Conservation (phyloP, 805 yeast genomes). For the Zygosaccharomyces gambellarensis region DNA sequence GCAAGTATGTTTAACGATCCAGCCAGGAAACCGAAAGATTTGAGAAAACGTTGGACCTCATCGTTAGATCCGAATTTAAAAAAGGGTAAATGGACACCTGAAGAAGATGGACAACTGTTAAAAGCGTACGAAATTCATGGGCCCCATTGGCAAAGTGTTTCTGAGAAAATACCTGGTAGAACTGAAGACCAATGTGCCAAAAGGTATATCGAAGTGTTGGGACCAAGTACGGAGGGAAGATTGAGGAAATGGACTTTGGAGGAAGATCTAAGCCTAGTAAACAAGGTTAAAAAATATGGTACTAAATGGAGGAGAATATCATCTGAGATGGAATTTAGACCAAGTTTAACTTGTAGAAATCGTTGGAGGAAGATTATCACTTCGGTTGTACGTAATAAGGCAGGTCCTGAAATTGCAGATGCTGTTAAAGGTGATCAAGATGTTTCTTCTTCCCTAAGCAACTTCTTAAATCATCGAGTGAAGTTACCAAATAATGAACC, state of each 20-base stretch:
- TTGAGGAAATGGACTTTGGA: conserved; percentile 72
- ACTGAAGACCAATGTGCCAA: conserved; percentile 96
- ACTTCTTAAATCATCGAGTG: conserved; percentile 15
- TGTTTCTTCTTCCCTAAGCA: conserved; percentile 25
- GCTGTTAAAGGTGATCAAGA: conserved; percentile 55
- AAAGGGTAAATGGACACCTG: conserved; percentile 82
- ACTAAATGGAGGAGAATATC: conserved; percentile 88
- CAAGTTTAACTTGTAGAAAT: conserved; percentile 85
- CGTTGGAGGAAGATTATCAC: conserved; percentile 87
- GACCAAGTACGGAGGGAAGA: conserved; percentile 73
- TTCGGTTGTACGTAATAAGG: conserved; percentile 64
- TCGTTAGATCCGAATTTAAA: conserved; percentile 77
- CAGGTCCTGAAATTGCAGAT: conserved; percentile 47
- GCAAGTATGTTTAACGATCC: conserved; percentile 43
- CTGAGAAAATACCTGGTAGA: conserved; percentile 70
- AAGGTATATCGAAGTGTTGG: conserved; percentile 80
- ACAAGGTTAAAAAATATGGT: conserved; percentile 64
- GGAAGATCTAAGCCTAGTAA: conserved; percentile 70
- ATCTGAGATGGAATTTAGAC: conserved; percentile 65
- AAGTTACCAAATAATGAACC: conserved; percentile 11
- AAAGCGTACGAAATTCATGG: conserved; percentile 67
- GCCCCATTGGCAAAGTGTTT: conserved; percentile 80
- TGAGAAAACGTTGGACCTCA: conserved; percentile 82
- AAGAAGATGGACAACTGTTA: conserved; percentile 65
- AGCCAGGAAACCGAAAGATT: conserved; percentile 69